Evolutionary conservation across 2,329 filamentous ascomycete genomes (phyloP).

Genomic region (Pseudogymnoascus sp.): DNA sequence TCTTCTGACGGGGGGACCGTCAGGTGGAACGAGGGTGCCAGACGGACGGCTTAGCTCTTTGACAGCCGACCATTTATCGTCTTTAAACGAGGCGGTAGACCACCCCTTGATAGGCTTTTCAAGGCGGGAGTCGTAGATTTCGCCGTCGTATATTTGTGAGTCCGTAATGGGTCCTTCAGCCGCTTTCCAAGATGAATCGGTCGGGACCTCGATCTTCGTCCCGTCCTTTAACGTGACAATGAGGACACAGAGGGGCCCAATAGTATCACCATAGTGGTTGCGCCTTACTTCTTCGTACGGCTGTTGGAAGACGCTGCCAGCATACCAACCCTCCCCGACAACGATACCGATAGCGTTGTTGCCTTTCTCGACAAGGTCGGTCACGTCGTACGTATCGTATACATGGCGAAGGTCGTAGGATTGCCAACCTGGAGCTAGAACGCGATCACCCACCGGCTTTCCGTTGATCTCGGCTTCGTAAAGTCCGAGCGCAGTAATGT

Average conservation of each 20-base stretch:
- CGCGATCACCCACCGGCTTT: conserved; percentile 30
- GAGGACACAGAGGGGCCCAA: conserved; percentile 35
- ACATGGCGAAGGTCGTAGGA: conserved; percentile 40
- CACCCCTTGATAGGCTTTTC: conserved; percentile 24
- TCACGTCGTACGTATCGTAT: conserved; percentile 47
- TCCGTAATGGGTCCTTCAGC: conserved; percentile 9
- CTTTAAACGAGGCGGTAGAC: conserved; percentile 21
- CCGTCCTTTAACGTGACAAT: conserved; percentile 31
- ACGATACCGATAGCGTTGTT: conserved; percentile 30
- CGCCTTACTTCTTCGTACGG: conserved; percentile 17
- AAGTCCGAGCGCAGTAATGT: conserved; percentile 28
- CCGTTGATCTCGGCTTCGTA: conserved; percentile 38
- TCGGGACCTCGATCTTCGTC: conserved; percentile 24
- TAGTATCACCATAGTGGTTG: conserved; percentile 34
- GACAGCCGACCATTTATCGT: conserved; percentile 26
- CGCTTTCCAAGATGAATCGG: conserved; percentile 24
- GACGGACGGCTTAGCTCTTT: conserved; percentile 25
- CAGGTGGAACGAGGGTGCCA: conserved; percentile 33
- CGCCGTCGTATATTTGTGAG: conserved; percentile 36
- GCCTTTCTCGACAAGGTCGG: conserved; percentile 27
- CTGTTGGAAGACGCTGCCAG: neutral
- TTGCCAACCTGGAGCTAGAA: conserved; percentile 46
- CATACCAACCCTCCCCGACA: conserved; percentile 36
- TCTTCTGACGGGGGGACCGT: conserved; percentile 37
- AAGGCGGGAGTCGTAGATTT: conserved; percentile 36